Evolutionary conservation across 371 early-diverging fungal genomes (phyloP), one percentile per base, ranked within the genome.

Genomic region (Choanephora cucurbitarum): DNA sequence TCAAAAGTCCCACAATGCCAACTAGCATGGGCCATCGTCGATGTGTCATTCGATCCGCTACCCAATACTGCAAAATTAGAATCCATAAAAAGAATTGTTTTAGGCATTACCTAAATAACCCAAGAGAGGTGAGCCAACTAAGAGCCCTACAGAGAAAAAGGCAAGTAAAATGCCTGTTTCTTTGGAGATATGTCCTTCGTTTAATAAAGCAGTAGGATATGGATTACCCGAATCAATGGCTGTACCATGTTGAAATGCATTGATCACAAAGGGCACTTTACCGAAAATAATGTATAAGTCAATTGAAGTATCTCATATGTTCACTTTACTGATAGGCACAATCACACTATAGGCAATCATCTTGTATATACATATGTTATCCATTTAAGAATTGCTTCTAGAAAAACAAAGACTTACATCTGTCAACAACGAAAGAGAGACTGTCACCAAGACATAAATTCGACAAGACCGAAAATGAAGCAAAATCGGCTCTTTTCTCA

Each of bases 251-350:
- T 64, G 55, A 6, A 77, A 65, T 23, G 78, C 73, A 41, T 74
- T 72, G 23, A 92, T 77, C 10, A 90, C 80, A 45, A 77, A 73
- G 1, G 93, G 93, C 65, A 91, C 71, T 71, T n/a, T n/a, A n/a
- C n/a, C n/a, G n/a, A n/a, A n/a, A n/a, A n/a, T n/a, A n/a, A n/a
- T n/a, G n/a, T n/a, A n/a, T n/a, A n/a, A n/a, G n/a, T n/a, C n/a
- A n/a, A n/a, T n/a, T n/a, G n/a, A n/a, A n/a, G n/a, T n/a, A n/a
- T n/a, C n/a, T n/a, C n/a, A n/a, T n/a, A n/a, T n/a, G n/a, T n/a
- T n/a, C n/a, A n/a, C n/a, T n/a, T n/a, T n/a, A 69, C 70, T 79
- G 48, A 91, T 83, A 6, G 93, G 91, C 10, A 91, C 84, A 63
- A 90, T 77, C 52, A 90, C 77, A 37, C 85, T 85, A 62, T 92